These are phyloP conservation scores for Lactarius tabidus DNA, from an alignment of 768 basidiomycete genomes.

Conservation along the genomic window DNA sequence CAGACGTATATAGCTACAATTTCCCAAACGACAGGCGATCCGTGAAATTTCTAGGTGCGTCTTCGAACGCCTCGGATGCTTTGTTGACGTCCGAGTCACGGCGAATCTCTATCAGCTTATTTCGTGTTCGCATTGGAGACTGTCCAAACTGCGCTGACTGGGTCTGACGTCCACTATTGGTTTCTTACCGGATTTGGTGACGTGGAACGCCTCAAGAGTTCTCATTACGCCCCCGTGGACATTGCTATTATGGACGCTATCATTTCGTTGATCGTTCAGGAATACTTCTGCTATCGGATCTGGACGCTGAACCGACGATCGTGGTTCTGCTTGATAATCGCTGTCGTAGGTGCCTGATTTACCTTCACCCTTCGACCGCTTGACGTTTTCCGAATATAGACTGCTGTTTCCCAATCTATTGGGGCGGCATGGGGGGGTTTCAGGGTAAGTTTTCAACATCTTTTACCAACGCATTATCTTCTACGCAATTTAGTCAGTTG, in stretches of 20 bases:
- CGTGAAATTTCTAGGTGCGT: constrained; percentile 1
- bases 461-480: neutral
- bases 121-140: neutral
- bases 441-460: neutral
- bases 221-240: constrained; percentile 10
- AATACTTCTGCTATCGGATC: constrained; percentile 27
- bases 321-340: neutral
- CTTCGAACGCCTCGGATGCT: neutral
- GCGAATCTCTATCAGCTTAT: constrained; percentile 16
- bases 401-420: neutral
- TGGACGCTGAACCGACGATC: constrained; percentile 17
- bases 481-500: neutral
- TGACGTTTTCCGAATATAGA: neutral
- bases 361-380: neutral
- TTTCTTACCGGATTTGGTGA: constrained; percentile 32
- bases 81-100: constrained; percentile 27
- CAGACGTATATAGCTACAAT: neutral
- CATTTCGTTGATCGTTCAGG: constrained; percentile 30
- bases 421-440: neutral
- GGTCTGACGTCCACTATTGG: constrained; percentile 30
- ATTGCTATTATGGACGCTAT: constrained; percentile 30
- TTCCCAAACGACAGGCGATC: neutral
- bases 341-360: neutral
- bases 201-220: constrained; percentile 23
- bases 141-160: neutral